phyloP scores from a whole-genome alignment of 371 early-diverging fungal genomes.

The Mucor plumbeus region DNA sequence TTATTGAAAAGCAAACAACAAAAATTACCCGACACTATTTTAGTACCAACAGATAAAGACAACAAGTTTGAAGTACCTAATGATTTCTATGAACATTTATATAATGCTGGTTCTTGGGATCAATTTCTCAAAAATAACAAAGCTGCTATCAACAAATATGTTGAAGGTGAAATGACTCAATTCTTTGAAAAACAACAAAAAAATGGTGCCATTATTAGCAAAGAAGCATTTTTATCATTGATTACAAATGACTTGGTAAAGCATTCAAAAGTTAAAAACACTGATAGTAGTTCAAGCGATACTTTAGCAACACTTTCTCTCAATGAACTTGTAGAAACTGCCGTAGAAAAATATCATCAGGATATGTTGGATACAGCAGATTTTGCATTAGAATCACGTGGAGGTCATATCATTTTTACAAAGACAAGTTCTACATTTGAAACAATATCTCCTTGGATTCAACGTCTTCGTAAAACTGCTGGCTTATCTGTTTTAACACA shows the following conservation, averaged over 20 bases:
- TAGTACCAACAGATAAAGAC: constrained; percentile 16
- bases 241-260: constrained; percentile 11
- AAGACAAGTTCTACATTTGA: constrained; percentile 47
- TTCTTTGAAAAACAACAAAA: constrained; percentile 15
- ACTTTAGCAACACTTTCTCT: background rate
- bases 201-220: constrained; percentile 19
- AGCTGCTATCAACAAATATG: constrained; percentile 6
- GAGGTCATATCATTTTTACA: constrained; percentile 63
- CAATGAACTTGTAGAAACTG: constrained; percentile 39
- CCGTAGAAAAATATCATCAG: constrained; percentile 51
- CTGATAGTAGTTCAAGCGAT: background rate
- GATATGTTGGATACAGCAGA: constrained; percentile 67
- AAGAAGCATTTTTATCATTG: constrained; percentile 19
- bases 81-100: constrained; percentile 5
- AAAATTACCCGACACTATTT: constrained; percentile 8
- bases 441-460: constrained; percentile 3
- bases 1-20: background rate
- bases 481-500: background rate
- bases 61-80: constrained; percentile 9
- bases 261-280: background rate
- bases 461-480: background rate
- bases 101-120: constrained; percentile 12
- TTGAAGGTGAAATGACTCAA: constrained; percentile 5
- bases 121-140: constrained; percentile 16
- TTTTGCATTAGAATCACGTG: constrained; percentile 71